A percentile compares a stretch with the other conserved stretches of the same genome.
These are phyloP conservation scores for Kluyveromyces starmeri DNA, from an alignment of 805 yeast species.

Conservation along the genomic window DNA sequence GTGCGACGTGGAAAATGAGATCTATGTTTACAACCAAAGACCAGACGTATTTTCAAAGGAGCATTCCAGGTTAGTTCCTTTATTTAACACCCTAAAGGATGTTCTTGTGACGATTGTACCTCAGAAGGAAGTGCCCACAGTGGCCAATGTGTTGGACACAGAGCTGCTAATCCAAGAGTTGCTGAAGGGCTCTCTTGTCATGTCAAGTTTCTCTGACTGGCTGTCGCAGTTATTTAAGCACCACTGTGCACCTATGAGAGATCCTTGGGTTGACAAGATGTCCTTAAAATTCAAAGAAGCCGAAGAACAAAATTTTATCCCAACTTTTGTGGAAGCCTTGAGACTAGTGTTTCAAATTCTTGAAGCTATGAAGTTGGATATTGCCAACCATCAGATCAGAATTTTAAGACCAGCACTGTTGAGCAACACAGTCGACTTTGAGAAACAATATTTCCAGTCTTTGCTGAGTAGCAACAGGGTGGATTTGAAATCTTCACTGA, in stretches of 20 bases:
- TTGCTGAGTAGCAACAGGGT: slow-evolving; percentile 41
- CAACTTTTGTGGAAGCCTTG: slow-evolving; percentile 62
- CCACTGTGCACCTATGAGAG: slow-evolving; percentile 96
- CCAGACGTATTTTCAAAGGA: slow-evolving; percentile 24
- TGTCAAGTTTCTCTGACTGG: slow-evolving; percentile 64
- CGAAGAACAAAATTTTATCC: slow-evolving; percentile 36
- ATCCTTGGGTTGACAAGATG: slow-evolving; percentile 82
- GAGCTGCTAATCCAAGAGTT: slow-evolving; percentile 71
- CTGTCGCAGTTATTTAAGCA: slow-evolving; percentile 68
- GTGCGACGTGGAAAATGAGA: slow-evolving; percentile 66
- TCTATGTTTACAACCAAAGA: slow-evolving; percentile 34
- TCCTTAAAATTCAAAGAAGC: slow-evolving; percentile 42
- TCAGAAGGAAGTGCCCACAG: slow-evolving; percentile 56
- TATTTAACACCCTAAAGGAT: slow-evolving; percentile 71
- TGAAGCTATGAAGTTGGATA: slow-evolving; percentile 92
- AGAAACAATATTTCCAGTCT: slow-evolving; percentile 65
- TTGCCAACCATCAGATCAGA: slow-evolving; percentile 89
- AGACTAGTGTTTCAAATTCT: slow-evolving; percentile 70
- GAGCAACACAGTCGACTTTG: slow-evolving; percentile 83
- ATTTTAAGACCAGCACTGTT: slow-evolving; percentile 74
- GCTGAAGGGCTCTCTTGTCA: slow-evolving; percentile 60
- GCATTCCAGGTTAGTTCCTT: slow-evolving; percentile 47
- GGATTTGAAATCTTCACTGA: slow-evolving; percentile 48
- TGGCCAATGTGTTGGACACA: slow-evolving; percentile 66
- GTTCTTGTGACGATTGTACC: slow-evolving; percentile 71